Base-by-base conservation (phyloP, 2,329 filamentous ascomycete species). In the Hirsutella thompsonii region DNA sequence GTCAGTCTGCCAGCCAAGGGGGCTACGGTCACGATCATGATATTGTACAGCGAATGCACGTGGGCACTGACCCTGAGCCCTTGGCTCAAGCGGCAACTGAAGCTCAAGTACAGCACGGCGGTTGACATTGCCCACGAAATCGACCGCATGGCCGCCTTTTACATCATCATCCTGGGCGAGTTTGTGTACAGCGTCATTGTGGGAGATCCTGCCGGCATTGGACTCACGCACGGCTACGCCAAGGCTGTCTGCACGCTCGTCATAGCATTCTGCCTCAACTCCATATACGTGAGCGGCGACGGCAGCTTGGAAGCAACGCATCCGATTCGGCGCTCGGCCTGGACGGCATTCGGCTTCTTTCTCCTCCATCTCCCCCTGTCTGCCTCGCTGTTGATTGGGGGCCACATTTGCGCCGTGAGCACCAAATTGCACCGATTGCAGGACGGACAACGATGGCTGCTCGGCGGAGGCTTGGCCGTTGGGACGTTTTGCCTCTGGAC, bases 91-190 rank as follows among this genome's bases (percentile, higher is more conserved):
- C 52, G 49, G 20, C 50, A 61, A 28, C 53, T 69, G 19, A 58
- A 58, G 28, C 55, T 66, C 14, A 61, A 57, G 8, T 70, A 67
- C 44, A 64, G 64, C 42, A 69, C 67, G 0, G 68, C 68, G 0
- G 65, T 69, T 4, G 66, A 70, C 42, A 67, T 71, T 39, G 57
- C 62, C 10, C 68, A 70, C 44, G 67, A 70, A 46, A 58, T 69
- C 28, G 68, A 71, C 45, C 62, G 68, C 9, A 66, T 69, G 52
- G 66, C 66, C 0, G 67, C 66, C 13, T 70, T 71, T 45, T 69
- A 66, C 50, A 70, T 71, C 45, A 69, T 70, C 42, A 67, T 67
- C n/a, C 60, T 71, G 0, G 68, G 66, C 39, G 68, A 70, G 44
- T 70, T 69, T 45, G 55, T 70, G 14, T 69, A 68, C 44, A 60